phyloP scores from a whole-genome alignment of 2,329 filamentous ascomycete genomes.

The Penicillium polonicum region DNA sequence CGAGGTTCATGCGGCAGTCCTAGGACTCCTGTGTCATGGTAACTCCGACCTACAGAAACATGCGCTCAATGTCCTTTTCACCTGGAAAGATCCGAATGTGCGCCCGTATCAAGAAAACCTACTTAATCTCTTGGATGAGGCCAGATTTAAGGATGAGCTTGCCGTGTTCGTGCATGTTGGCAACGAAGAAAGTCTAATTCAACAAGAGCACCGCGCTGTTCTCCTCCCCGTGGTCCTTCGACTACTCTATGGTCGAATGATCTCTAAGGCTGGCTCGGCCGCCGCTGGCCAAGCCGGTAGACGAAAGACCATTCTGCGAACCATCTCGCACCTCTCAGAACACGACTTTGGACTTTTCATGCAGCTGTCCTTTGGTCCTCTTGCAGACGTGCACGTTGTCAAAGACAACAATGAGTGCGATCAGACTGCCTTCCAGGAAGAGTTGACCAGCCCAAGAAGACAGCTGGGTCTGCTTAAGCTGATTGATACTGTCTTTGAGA shows the following conservation, averaged over 20 bases:
- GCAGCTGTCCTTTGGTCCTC: conserved; percentile 71
- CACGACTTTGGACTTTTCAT: conserved; percentile 78
- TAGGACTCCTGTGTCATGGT: conserved; percentile 78
- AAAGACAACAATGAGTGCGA: conserved; percentile 48
- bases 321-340: conserved; percentile 73
- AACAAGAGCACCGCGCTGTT: conserved; percentile 67
- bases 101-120: conserved; percentile 80
- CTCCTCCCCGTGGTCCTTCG: conserved; percentile 85
- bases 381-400: conserved; percentile 62
- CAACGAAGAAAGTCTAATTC: conserved; percentile 62
- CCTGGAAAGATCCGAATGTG: conserved; percentile 81
- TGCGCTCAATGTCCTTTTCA: conserved; percentile 77
- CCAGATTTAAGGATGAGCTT: conserved; percentile 90
- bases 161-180: conserved; percentile 79
- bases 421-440: conserved; percentile 55
- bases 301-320: conserved; percentile 69
- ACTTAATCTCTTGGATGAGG: conserved; percentile 83
- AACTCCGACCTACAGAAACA: conserved; percentile 86
- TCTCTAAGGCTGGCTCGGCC: conserved; percentile 67
- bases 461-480: conserved; percentile 92
- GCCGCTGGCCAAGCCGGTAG: conserved; percentile 75
- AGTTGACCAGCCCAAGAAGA: conserved; percentile 68
- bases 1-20: conserved; percentile 72
- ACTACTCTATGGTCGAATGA: conserved; percentile 83
- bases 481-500: conserved; percentile 80